Conservation (phyloP, 495 filamentous ascomycete species). For the Penicillium longicatenatum region DNA sequence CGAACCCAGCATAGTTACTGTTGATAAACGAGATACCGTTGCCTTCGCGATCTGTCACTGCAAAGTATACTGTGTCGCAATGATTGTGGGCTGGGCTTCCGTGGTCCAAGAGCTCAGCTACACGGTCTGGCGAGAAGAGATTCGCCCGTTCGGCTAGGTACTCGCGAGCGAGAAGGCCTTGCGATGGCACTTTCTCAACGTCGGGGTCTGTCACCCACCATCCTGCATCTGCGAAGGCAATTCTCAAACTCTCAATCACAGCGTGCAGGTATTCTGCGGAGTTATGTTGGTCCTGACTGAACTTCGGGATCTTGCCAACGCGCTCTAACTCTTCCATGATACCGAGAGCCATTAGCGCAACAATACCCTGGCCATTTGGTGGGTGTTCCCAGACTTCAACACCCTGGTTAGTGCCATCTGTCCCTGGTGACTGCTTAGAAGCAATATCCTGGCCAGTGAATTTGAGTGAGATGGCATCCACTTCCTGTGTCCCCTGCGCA, state of each 20-base stretch:
- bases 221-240: slow-evolving; percentile 86
- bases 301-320: slow-evolving; percentile 69
- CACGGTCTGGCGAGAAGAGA: slow-evolving; percentile 63
- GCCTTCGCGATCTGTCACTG: slow-evolving; percentile 73
- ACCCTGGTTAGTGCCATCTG: slow-evolving; percentile 51
- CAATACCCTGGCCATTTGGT: slow-evolving; percentile 96
- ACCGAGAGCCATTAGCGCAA: slow-evolving; percentile 90
- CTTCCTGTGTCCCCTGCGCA: slow-evolving; percentile 72
- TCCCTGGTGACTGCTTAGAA: slow-evolving; percentile 46
- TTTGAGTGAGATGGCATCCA: slow-evolving; percentile 76
- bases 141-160: slow-evolving; percentile 72
- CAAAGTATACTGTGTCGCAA: slow-evolving; percentile 93
- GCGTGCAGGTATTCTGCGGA: slow-evolving; percentile 80
- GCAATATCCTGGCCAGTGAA: slow-evolving; percentile 71
- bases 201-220: slow-evolving; percentile 91
- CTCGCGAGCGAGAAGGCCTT: slow-evolving; percentile 57
- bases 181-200: slow-evolving; percentile 62
- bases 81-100: slow-evolving; percentile 70
- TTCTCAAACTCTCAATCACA: slow-evolving; percentile 84
- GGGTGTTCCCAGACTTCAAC: slow-evolving; percentile 94
- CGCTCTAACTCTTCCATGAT: slow-evolving; percentile 84
- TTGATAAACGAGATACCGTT: slow-evolving; percentile 98
- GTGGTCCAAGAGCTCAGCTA: slow-evolving; percentile 59
- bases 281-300: slow-evolving; percentile 71
- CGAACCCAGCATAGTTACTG: slow-evolving; percentile 90